Conservation (phyloP, 176 grass and related monocot genomes). For the Pharus latifolius region DNA sequence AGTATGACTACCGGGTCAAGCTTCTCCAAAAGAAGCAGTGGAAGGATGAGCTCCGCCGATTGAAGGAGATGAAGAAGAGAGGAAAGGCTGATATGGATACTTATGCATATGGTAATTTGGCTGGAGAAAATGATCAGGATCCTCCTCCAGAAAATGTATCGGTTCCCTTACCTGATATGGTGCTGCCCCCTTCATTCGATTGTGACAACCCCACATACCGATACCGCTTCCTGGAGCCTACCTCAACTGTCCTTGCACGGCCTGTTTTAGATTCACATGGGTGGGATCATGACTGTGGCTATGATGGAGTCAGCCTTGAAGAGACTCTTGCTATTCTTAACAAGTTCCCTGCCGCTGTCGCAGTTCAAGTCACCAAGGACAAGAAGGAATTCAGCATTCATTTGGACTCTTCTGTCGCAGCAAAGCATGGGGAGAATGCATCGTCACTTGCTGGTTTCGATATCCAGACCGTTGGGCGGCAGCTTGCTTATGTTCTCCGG, state of each 20-base stretch:
- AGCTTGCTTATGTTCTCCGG: constrained; percentile 65
- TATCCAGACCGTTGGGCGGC: constrained; percentile 68
- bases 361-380: constrained; percentile 84
- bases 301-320: constrained; percentile 88
- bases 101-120: constrained; percentile 39
- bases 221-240: constrained; percentile 81
- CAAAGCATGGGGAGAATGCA: constrained; percentile 81
- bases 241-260: constrained; percentile 59
- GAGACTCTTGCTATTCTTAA: constrained; percentile 54
- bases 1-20: constrained; percentile 96
- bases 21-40: constrained; percentile 96
- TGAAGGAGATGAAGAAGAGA: constrained; percentile 89
- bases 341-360: constrained; percentile 57
- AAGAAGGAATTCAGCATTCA: constrained; percentile 97
- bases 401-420: constrained; percentile 76
- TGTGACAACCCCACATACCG: constrained; percentile 69
- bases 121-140: constrained; percentile 68
- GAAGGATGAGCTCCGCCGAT: constrained; percentile 88
- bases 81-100: constrained; percentile 41
- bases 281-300: constrained; percentile 98
- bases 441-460: constrained; percentile 85
- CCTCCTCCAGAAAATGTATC: constrained; percentile 64
- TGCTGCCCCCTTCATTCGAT: constrained; percentile 84
- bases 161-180: constrained; percentile 89
- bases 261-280: constrained; percentile 70